Percentiles rank a stretch among this genome's conserved stretches.
These are phyloP conservation scores for Schizopora paradoxa DNA, from an alignment of 1,284 basidiomycete species.

Conservation along the genomic window DNA sequence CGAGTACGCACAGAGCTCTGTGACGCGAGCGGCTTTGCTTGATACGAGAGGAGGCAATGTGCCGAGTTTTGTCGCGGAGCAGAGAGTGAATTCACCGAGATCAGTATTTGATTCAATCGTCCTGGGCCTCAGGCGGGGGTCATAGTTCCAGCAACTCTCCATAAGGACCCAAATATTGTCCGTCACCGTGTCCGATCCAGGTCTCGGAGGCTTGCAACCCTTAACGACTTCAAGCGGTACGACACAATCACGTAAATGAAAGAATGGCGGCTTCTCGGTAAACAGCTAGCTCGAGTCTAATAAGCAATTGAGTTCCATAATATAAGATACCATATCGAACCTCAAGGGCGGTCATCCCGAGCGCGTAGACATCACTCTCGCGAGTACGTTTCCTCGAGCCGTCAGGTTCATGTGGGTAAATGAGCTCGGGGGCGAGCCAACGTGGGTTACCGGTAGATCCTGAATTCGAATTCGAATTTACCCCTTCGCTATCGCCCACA, in stretches of 20 bases:
- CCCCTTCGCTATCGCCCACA: no score
- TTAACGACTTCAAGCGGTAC: not conserved
- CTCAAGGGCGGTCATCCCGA: not conserved
- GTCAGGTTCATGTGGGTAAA: not conserved
- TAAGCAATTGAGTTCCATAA: no score
- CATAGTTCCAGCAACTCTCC: not conserved
- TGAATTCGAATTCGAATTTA: no score
- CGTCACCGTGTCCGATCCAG: not conserved
- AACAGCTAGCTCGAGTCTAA: no score
- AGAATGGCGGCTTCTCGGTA: not conserved
- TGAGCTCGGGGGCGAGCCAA: not conserved
- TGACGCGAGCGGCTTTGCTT: no score
- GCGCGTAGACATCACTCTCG: not conserved
- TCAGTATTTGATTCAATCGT: no score
- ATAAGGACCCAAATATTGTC: not conserved
- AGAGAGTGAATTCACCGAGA: no score
- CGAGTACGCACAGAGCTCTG: no score
- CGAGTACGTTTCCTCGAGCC: not conserved
- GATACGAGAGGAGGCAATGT: no score
- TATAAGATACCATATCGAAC: not conserved
- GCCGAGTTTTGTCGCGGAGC: no score
- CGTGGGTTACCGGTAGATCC: no score
- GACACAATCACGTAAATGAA: not conserved
- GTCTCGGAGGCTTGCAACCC: not conserved
- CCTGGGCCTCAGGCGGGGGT: not conserved